phyloP scores from a whole-genome alignment of 129 eudicot species.

The Mikania micrantha region DNA sequence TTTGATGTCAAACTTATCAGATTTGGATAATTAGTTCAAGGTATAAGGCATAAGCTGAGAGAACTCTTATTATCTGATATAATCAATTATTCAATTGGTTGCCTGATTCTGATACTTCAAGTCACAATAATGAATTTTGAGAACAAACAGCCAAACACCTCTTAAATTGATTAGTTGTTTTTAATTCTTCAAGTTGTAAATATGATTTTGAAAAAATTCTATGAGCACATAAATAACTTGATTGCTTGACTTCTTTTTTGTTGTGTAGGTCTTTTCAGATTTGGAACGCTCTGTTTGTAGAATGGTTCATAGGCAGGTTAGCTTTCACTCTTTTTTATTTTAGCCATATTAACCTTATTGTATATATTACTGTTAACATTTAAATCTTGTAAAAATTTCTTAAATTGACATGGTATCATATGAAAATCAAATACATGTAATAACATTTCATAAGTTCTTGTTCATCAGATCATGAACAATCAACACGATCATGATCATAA shows the following conservation, averaged over 20 bases:
- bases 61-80: too few relatives aligned
- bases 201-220: not conserved
- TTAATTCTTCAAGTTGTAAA: not conserved
- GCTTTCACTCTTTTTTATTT: not conserved
- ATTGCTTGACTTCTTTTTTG: slow-evolving; percentile 5
- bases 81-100: not conserved
- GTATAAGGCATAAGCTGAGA: not conserved
- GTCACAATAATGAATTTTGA: not conserved
- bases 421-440: not conserved
- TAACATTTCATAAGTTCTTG: not conserved
- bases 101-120: not conserved
- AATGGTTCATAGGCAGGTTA: slow-evolving; percentile 96
- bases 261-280: slow-evolving; percentile 86
- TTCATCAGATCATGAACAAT: not conserved
- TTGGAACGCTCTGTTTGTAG: slow-evolving; percentile 97
- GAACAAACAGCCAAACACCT: not conserved
- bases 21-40: not conserved
- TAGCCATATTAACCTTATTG: not conserved
- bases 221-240: not conserved
- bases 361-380: not conserved
- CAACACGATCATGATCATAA: not conserved
- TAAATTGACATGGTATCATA: not conserved
- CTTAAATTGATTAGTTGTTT: not conserved
- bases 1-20: not conserved
- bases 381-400: not conserved